Conservation (phyloP, 495 filamentous ascomycete species). For the Acidiella bohemica region DNA sequence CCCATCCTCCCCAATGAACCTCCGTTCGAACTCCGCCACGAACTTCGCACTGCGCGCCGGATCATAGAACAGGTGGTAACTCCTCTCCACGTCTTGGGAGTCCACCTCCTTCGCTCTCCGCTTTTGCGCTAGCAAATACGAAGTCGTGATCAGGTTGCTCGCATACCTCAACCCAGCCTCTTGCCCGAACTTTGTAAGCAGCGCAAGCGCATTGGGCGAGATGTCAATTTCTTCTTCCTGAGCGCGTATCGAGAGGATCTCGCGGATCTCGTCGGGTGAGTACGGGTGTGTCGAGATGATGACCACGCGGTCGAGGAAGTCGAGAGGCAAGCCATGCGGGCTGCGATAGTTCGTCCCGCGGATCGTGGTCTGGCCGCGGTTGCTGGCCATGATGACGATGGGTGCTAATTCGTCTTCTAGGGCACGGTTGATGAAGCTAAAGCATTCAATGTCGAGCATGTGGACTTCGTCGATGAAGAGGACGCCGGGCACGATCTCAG, state of each 20-base stretch:
- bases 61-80: constrained; percentile 89
- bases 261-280: constrained; percentile 65
- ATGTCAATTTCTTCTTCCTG: constrained; percentile 93
- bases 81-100: constrained; percentile 79
- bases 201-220: constrained; percentile 71
- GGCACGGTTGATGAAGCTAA: constrained; percentile 94
- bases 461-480: constrained; percentile 99
- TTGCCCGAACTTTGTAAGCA: constrained; percentile 88
- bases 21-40: constrained; percentile 76
- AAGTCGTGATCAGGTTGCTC: constrained; percentile 90
- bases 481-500: constrained; percentile 92
- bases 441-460: constrained; percentile 99
- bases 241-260: constrained; percentile 81
- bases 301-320: constrained; percentile 90
- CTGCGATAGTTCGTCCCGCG: constrained; percentile 83
- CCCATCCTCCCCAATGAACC: constrained; percentile 80
- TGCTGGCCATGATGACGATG: constrained; percentile 99
- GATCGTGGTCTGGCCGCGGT: constrained; percentile 82
- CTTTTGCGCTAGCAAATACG: constrained; percentile 68
- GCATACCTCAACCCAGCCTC: constrained; percentile 88
- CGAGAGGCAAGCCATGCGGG: constrained; percentile 85
- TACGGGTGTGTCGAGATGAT: constrained; percentile 96
- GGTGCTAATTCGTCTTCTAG: constrained; percentile 86
- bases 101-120: constrained; percentile 64
- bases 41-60: constrained; percentile 77